A percentile compares a stretch with the other conserved stretches of the same genome.
These are phyloP conservation scores for Grosmannia penicillata DNA, from an alignment of 2,329 filamentous ascomycete species.

Conservation along the genomic window DNA sequence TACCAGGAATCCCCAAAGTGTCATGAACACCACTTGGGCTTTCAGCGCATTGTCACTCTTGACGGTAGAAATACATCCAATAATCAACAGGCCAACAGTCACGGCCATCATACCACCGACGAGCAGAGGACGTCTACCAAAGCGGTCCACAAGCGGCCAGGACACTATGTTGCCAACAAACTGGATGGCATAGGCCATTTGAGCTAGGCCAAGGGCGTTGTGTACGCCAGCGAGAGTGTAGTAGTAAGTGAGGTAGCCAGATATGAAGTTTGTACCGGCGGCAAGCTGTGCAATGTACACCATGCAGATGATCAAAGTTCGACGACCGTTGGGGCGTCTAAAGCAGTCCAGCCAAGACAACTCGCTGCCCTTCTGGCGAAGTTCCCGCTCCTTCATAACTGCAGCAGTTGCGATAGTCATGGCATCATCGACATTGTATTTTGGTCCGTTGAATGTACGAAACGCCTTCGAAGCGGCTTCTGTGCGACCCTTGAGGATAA, in stretches of 20 bases:
- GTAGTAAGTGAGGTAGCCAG: conserved; percentile 15
- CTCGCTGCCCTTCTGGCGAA: conserved; percentile 9
- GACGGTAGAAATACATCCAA: conserved; percentile 18
- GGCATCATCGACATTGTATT: background rate
- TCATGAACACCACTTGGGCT: conserved; percentile 16
- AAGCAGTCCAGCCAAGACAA: conserved; percentile 19
- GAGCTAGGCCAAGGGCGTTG: conserved; percentile 15
- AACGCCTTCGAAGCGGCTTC: background rate
- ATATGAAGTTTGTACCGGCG: conserved; percentile 17
- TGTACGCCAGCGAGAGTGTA: conserved; percentile 16
- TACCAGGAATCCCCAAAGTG: conserved; percentile 13
- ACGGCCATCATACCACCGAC: conserved; percentile 15
- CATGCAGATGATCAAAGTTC: conserved; percentile 22
- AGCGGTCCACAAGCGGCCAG: conserved; percentile 16
- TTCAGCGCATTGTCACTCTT: conserved; percentile 10
- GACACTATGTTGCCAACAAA: conserved; percentile 17
- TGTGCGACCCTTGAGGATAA: background rate
- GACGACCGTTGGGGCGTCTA: conserved; percentile 16
- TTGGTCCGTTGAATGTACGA: conserved; percentile 14
- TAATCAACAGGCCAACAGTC: conserved; percentile 15
- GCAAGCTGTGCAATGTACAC: conserved; percentile 17
- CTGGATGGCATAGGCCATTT: conserved; percentile 16
- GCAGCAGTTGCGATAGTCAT: background rate
- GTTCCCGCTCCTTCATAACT: conserved; percentile 11
- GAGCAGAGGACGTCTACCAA: conserved; percentile 17